These are phyloP conservation scores for Warburgia ugandensis DNA, from an alignment of 164 flowering plant genomes.

Conservation along the genomic window DNA sequence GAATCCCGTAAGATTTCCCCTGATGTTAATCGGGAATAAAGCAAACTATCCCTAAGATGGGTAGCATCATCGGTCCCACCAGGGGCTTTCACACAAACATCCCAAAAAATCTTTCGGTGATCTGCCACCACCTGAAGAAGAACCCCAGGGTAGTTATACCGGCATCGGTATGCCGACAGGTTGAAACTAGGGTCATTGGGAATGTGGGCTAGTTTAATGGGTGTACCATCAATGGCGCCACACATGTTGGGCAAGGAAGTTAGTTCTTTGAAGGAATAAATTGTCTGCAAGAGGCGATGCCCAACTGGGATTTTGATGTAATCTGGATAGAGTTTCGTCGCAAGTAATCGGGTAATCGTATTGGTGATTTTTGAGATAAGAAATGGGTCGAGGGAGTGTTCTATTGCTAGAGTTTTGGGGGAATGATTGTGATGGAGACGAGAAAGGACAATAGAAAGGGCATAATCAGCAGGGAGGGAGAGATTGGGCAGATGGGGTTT, in stretches of 20 bases:
- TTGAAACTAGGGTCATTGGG: slow-evolving; percentile 15
- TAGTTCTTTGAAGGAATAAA: slow-evolving; percentile 62
- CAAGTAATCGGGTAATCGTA: slow-evolving; percentile 75
- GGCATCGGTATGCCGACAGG: slow-evolving; percentile 26
- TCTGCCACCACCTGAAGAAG: slow-evolving; percentile 84
- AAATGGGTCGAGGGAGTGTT: slow-evolving; percentile 72
- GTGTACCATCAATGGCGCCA: slow-evolving; percentile 72
- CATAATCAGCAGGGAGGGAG: slow-evolving; percentile 81
- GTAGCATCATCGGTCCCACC: slow-evolving; percentile 76
- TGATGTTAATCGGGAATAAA: slow-evolving; percentile 59
- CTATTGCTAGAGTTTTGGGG: slow-evolving; percentile 47
- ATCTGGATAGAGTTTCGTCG: slow-evolving; percentile 80
- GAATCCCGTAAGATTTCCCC: slow-evolving; percentile 82
- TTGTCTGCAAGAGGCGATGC: slow-evolving; percentile 51
- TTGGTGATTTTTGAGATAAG: slow-evolving; percentile 84
- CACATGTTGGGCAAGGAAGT: slow-evolving; percentile 73
- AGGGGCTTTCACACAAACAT: slow-evolving; percentile 89
- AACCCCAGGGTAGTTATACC: slow-evolving; percentile 52
- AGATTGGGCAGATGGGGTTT: slow-evolving; percentile 58
- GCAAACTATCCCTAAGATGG: slow-evolving; percentile 72
- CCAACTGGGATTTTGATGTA: slow-evolving; percentile 67
- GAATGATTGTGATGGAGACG: slow-evolving; percentile 70
- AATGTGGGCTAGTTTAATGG: slow-evolving; percentile 35
- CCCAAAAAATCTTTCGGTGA: slow-evolving; percentile 84
- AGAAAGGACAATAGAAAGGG: slow-evolving; percentile 88